Evolutionary conservation across 768 basidiomycete species (phyloP).

Genomic region (Hydnomerulius pinastri): DNA sequence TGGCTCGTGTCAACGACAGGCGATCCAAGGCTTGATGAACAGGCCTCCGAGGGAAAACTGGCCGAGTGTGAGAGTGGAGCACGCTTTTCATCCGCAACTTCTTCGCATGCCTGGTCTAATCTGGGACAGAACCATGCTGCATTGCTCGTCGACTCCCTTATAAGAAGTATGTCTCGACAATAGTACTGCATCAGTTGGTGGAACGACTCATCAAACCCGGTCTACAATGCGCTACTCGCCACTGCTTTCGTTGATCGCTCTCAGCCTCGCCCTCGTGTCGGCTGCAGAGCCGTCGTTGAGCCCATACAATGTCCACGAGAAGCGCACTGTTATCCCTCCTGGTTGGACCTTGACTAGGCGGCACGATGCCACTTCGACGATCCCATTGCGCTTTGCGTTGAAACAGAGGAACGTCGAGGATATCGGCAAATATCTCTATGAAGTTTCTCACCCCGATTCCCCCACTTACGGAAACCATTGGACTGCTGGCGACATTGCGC

Average conservation of each 20-base stretch:
- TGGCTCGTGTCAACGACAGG: neutral
- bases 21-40: neutral
- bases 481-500: conserved; percentile 27
- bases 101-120: neutral
- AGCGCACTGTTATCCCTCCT: conserved; percentile 34
- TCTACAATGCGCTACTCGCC: conserved; percentile 13
- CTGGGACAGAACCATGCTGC: conserved; percentile 8
- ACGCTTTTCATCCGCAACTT: neutral
- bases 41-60: neutral
- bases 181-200: neutral
- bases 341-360: conserved; percentile 41
- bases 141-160: neutral
- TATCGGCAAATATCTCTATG: conserved; percentile 26
- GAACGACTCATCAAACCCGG: neutral
- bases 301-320: conserved; percentile 41
- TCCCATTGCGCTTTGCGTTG: conserved; percentile 35
- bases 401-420: conserved; percentile 31
- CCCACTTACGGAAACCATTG: conserved; percentile 34
- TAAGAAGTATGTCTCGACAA: conserved; percentile 1
- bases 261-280: conserved; percentile 16
- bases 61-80: neutral
- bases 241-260: conserved; percentile 3
- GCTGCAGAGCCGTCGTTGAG: conserved; percentile 15
- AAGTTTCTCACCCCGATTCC: conserved; percentile 36
- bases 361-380: conserved; percentile 29